Conservation (phyloP, 306 rosid species). For the Fragaria iinumae region DNA sequence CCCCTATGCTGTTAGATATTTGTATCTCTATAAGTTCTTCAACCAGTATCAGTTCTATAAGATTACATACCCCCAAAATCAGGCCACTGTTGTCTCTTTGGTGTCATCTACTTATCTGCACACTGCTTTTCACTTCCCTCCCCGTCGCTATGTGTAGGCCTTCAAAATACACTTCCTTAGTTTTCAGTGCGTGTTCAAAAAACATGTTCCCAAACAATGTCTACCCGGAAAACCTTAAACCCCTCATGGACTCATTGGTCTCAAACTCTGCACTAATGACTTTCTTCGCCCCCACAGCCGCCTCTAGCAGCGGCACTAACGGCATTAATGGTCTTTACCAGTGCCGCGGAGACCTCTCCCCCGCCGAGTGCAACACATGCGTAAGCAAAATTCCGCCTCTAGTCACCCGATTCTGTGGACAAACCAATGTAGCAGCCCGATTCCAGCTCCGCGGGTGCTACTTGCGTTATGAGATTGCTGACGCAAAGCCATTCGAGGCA, state of each 20-base stretch:
- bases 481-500: not conserved
- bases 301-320: not conserved
- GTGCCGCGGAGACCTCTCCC: not conserved
- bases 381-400: not conserved
- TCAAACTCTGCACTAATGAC: not conserved
- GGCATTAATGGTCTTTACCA: not conserved
- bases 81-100: not conserved
- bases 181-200: not conserved
- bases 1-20: not conserved
- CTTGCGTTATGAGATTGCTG: not conserved
- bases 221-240: not conserved
- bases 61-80: not conserved
- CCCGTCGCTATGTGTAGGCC: not conserved
- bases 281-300: not conserved
- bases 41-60: not conserved
- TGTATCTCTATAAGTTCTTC: too few relatives aligned
- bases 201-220: not conserved
- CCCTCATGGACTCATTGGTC: constrained; percentile 2
- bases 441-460: not conserved
- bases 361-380: not conserved
- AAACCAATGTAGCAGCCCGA: not conserved
- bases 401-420: not conserved
- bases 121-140: not conserved
- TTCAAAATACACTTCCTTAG: not conserved
- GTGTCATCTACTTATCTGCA: not conserved